phyloP scores from a whole-genome alignment of 805 yeast genomes.

The Nakazawaea populi region DNA sequence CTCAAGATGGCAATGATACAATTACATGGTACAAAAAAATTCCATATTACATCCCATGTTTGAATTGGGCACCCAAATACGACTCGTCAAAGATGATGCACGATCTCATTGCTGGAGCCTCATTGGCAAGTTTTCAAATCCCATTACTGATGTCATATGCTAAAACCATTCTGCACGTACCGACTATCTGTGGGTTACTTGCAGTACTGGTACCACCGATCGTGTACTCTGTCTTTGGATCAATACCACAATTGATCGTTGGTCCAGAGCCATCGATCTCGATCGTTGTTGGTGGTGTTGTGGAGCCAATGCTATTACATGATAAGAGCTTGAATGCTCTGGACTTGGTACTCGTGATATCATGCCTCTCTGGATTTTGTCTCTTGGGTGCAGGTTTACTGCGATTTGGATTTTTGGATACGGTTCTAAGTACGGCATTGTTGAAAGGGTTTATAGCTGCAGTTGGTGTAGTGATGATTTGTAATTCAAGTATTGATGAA shows the following conservation, averaged over 20 bases:
- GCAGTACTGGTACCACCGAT: constrained; percentile 75
- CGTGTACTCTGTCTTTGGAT: constrained; percentile 72
- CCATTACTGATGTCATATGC: constrained; percentile 83
- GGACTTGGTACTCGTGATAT: constrained; percentile 59
- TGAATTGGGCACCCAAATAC: constrained; percentile 62
- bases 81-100: constrained; percentile 31
- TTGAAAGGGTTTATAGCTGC: constrained; percentile 82
- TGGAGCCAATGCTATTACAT: constrained; percentile 48
- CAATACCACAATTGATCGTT: constrained; percentile 84
- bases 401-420: constrained; percentile 83
- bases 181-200: constrained; percentile 73
- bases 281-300: constrained; percentile 73
- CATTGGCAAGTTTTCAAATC: constrained; percentile 86
- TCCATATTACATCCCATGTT: constrained; percentile 63
- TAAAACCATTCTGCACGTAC: constrained; percentile 76
- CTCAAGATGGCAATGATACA: neutral
- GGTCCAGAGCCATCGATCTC: constrained; percentile 92
- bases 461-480: constrained; percentile 77
- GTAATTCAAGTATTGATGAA: constrained; percentile 68
- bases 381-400: constrained; percentile 69
- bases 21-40: constrained; percentile 20
- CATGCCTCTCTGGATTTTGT: constrained; percentile 71
- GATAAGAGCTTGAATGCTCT: constrained; percentile 35
- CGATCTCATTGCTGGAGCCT: constrained; percentile 79
- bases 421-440: constrained; percentile 69